Evolutionary conservation across 805 yeast genomes (phyloP).

Genomic region (Zygosaccharomyces pseudorouxii): DNA sequence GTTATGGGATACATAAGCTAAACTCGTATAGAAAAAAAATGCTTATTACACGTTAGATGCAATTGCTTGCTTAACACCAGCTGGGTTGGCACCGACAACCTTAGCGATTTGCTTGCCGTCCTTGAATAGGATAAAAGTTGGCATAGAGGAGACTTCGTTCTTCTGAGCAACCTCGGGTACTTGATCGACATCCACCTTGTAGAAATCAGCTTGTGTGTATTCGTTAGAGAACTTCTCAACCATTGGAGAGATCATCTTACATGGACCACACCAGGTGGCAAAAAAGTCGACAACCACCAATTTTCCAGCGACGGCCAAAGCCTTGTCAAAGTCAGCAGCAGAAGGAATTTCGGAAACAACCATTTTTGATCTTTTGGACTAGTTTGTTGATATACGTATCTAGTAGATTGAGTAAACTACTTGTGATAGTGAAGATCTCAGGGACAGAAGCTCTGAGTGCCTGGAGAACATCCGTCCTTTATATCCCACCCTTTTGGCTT

Average conservation of each 20-base stretch:
- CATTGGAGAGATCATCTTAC: slow-evolving; percentile 95
- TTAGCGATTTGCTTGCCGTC: slow-evolving; percentile 72
- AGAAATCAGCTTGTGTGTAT: slow-evolving; percentile 66
- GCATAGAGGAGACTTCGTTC: slow-evolving; percentile 56
- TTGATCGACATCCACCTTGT: slow-evolving; percentile 90
- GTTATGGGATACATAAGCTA: slow-evolving; percentile 55
- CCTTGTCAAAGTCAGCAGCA: slow-evolving; percentile 60
- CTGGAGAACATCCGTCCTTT: slow-evolving; percentile 1
- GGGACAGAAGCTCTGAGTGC: background rate
- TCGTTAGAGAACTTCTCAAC: slow-evolving; percentile 69
- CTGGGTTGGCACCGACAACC: slow-evolving; percentile 88
- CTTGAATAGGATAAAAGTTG: slow-evolving; percentile 73
- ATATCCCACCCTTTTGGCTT: slow-evolving; percentile 6
- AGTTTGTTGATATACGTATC: background rate
- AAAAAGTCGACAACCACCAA: slow-evolving; percentile 91
- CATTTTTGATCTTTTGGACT: slow-evolving; percentile 16
- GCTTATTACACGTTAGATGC: slow-evolving; percentile 44
- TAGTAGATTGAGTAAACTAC: background rate
- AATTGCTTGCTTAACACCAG: slow-evolving; percentile 68
- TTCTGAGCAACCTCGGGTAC: slow-evolving; percentile 70
- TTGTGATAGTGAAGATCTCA: background rate
- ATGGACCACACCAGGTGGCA: slow-evolving; percentile 99
- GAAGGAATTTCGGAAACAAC: slow-evolving; percentile 53
- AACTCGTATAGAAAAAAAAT: background rate
- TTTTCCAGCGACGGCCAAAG: slow-evolving; percentile 55